These are phyloP conservation scores for Bombardia bombarda DNA, from an alignment of 495 filamentous ascomycete genomes.

Conservation along the genomic window DNA sequence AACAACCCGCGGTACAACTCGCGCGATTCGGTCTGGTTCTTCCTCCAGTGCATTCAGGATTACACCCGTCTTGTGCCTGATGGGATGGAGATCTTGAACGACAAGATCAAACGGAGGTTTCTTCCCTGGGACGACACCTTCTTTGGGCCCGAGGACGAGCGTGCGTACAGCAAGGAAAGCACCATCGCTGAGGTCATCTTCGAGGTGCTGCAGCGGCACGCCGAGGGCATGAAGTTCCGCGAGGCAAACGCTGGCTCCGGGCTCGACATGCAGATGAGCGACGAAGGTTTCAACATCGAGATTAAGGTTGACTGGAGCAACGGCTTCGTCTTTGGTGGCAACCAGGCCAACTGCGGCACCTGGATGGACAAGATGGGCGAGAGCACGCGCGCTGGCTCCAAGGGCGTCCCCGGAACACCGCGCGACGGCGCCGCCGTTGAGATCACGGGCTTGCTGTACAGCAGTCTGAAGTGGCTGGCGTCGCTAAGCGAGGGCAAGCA, in stretches of 20 bases:
- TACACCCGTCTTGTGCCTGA: slow-evolving; percentile 78
- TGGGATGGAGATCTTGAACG: slow-evolving; percentile 65
- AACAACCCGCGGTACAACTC: slow-evolving; percentile 93
- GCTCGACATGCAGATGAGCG: slow-evolving; percentile 89
- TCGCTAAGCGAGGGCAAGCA: slow-evolving; percentile 54
- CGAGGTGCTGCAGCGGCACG: slow-evolving; percentile 87
- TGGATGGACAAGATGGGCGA: slow-evolving; percentile 99
- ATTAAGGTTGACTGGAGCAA: slow-evolving; percentile 88
- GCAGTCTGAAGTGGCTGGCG: slow-evolving; percentile 73
- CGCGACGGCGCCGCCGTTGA: slow-evolving; percentile 93
- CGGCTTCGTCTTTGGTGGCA: slow-evolving; percentile 90
- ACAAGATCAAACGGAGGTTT: slow-evolving; percentile 78
- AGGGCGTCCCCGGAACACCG: slow-evolving; percentile 92
- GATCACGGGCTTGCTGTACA: slow-evolving; percentile 88
- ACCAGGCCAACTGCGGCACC: slow-evolving; percentile 90
- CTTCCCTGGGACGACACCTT: slow-evolving; percentile 91
- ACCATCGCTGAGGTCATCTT: slow-evolving; percentile 84
- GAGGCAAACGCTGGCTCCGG: slow-evolving; percentile 88
- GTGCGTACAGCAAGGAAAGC: slow-evolving; percentile 77
- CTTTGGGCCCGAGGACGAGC: slow-evolving; percentile 70
- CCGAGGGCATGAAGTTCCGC: slow-evolving; percentile 76
- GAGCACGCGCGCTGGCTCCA: slow-evolving; percentile 79
- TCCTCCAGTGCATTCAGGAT: slow-evolving; percentile 89
- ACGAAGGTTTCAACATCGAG: slow-evolving; percentile 84
- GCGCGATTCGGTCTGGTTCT: slow-evolving; percentile 95